A percentile compares a stretch with the other conserved stretches of the same genome.
These are phyloP conservation scores for Posidonia oceanica DNA, from an alignment of 116 monocot species.

Conservation along the genomic window DNA sequence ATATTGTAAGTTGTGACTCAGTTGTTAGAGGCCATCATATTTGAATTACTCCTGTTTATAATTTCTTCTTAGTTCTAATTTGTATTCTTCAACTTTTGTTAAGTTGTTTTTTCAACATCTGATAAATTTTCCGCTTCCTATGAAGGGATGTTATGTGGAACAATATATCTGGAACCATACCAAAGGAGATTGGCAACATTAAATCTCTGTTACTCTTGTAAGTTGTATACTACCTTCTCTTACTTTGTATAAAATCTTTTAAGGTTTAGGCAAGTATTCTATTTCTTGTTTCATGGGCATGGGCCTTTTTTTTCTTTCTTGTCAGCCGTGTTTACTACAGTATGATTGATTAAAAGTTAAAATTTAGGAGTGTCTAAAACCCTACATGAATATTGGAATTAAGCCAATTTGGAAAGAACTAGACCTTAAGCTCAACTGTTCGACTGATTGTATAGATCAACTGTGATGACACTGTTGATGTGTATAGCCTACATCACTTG, in stretches of 20 bases:
- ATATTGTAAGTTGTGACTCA: conserved; percentile 53
- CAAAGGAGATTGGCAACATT: conserved; percentile 80
- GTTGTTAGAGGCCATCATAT: not conserved
- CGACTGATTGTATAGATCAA: too few species aligned
- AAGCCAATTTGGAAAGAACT: too few species aligned
- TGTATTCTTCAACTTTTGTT: not conserved
- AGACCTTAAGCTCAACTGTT: too few species aligned
- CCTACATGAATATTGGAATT: too few species aligned
- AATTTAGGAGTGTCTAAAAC: too few species aligned
- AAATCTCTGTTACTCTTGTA: conserved; percentile 61
- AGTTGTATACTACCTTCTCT: conserved; percentile 18
- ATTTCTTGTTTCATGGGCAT: not conserved
- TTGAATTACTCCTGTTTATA: not conserved
- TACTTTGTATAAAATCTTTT: not conserved
- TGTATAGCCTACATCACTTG: too few species aligned
- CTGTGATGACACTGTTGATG: too few species aligned
- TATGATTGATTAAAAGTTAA: too few species aligned
- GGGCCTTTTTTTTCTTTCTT: not conserved
- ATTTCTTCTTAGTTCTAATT: not conserved
- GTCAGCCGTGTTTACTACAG: too few species aligned
- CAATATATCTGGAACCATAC: conserved; percentile 70
- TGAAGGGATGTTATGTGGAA: conserved; percentile 97
- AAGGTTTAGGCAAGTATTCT: not conserved
- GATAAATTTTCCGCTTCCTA: not conserved
- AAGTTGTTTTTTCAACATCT: not conserved